Conservation (phyloP, 257 asterid genomes). For the Forsythia suspensa region DNA sequence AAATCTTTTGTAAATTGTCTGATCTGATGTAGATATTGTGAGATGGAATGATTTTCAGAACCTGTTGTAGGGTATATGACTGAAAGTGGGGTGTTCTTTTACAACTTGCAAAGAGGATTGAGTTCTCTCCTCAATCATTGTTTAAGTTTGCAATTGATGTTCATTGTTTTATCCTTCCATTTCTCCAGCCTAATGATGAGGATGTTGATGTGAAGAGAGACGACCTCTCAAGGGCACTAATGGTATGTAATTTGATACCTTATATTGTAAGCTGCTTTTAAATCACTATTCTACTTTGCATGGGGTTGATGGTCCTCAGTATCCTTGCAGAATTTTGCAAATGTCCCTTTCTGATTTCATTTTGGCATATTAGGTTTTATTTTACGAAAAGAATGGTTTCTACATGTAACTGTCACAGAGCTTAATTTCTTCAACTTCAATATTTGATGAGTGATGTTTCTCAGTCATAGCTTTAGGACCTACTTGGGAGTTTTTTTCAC, state of each 20-base stretch:
- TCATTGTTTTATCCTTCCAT: slow-evolving; percentile 33
- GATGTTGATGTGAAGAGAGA: slow-evolving; percentile 65
- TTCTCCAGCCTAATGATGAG: slow-evolving; percentile 63
- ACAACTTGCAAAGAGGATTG: slow-evolving; percentile 16
- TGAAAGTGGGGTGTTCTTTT: slow-evolving; percentile 15
- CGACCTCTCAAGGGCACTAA: slow-evolving; percentile 81
- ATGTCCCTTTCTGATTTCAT: neutral
- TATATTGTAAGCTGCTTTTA: slow-evolving; percentile 18
- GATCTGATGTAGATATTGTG: slow-evolving; percentile 8
- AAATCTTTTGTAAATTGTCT: neutral
- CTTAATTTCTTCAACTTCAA: slow-evolving; percentile 9
- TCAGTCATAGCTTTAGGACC: neutral
- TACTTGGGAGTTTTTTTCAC: neutral
- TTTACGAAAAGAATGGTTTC: neutral
- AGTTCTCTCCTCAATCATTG: neutral
- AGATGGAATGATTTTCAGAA: slow-evolving; percentile 14
- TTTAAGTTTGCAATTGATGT: slow-evolving; percentile 13
- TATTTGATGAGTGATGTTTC: slow-evolving; percentile 12
- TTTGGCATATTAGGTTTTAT: neutral
- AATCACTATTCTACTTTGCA: slow-evolving; percentile 9
- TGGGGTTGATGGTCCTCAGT: slow-evolving; percentile 21
- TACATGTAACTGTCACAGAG: neutral
- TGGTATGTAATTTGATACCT: slow-evolving; percentile 56
- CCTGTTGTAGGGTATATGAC: slow-evolving; percentile 1
- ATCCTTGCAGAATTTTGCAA: slow-evolving; percentile 12